Evolutionary conservation across 148 eudicot genomes (phyloP), one percentile per base, ranked within the genome.

Genomic region (Dysphania ambrosioides): DNA sequence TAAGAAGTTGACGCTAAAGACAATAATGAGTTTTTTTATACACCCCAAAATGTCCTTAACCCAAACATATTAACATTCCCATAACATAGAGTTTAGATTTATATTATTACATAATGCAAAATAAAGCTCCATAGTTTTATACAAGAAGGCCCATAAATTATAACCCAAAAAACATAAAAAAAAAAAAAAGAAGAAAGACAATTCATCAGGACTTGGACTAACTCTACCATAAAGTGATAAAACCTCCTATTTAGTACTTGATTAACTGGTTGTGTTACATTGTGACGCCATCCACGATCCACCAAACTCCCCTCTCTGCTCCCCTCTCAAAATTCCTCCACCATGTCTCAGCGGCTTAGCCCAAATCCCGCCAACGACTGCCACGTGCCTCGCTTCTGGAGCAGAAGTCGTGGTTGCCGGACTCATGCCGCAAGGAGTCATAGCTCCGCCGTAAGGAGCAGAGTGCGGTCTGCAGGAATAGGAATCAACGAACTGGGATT

Each of bases 361-460:
- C 66, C 44, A n/a, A n/a, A 13, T 68, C 4, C 71, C 31, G 24
- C 29, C 66, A 70, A 16, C 32, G 78, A 1, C 34, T n/a, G n/a
- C 63, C 72, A 34, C 11, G 75, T 1, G 53, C 75, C 13, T 71
- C 84, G 2, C 85, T 93, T 0, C 66, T 69, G 36, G 90, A 93
- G 58, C 96, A 88, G 49, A 87, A 83, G 9, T 85, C 97, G 1
- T 93, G 97, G 97, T 90, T 96, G 0, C 93, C 97, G 6, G 97
- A 88, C 44, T 47, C 79, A 0, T 59, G 75, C 70, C 82, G 98
- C 2, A 92, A 93, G 29, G 92, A 90, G 74, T 86, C 85, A 6
- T 93, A 96, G 98, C 80, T 67, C 23, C 71, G 85, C 57, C 84
- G 87, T 2, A 87, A 87, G 72, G 77, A 75, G 6, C 72, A 23